A percentile compares a stretch with the other conserved stretches of the same genome.
Evolutionary conservation across 2,329 filamentous ascomycete species (phyloP).

Genomic region (Daldinia eschscholtzii): DNA sequence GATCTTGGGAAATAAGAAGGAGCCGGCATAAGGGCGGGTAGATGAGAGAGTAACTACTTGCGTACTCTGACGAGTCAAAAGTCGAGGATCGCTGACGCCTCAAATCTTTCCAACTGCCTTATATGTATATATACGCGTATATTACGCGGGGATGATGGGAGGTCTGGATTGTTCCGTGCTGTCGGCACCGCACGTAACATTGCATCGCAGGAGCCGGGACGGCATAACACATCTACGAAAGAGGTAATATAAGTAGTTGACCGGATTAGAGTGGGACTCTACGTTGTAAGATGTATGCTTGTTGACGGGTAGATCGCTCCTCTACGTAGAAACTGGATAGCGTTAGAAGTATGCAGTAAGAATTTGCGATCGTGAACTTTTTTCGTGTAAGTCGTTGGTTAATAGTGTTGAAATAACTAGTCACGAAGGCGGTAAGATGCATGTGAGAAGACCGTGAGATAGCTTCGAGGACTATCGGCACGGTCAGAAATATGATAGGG

Average conservation of each 20-base stretch:
- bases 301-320: background rate
- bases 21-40: constrained; percentile 1
- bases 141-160: background rate
- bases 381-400: background rate
- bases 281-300: background rate
- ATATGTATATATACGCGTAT: background rate
- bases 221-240: constrained; percentile 4
- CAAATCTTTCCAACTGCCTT: background rate
- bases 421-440: background rate
- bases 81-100: background rate
- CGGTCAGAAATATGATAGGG: background rate
- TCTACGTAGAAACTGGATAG: background rate
- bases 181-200: constrained; percentile 2
- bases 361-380: background rate
- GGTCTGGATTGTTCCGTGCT: background rate
- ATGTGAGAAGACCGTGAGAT: background rate
- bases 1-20: constrained; percentile 1
- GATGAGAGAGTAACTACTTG: background rate
- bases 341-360: background rate
- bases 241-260: background rate
- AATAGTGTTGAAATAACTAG: background rate
- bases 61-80: background rate
- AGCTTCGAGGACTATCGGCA: background rate
- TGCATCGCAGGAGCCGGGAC: constrained; percentile 1
- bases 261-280: background rate